A percentile compares a stretch with the other conserved stretches of the same genome.
Conservation (phyloP, 2,329 filamentous ascomycete species). For the Exophiala mesophila region DNA sequence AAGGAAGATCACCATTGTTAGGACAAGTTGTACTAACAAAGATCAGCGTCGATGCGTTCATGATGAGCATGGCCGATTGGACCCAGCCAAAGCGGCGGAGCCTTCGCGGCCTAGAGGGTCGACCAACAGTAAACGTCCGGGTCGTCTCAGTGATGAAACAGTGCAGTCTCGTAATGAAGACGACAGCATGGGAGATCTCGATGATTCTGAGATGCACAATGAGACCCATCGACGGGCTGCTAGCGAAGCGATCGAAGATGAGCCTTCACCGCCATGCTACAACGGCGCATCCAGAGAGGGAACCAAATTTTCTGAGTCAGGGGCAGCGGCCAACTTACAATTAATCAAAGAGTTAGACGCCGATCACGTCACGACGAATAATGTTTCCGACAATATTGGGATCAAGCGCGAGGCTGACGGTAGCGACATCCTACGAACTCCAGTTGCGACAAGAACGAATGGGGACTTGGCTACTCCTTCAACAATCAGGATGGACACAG, state of each 20-base stretch:
- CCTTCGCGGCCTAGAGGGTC: slow-evolving; percentile 56
- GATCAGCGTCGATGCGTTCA: slow-evolving; percentile 61
- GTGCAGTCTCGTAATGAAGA: slow-evolving; percentile 28
- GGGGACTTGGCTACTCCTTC: slow-evolving; percentile 11
- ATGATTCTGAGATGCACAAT: slow-evolving; percentile 22
- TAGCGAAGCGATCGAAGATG: slow-evolving; percentile 15
- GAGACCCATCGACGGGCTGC: slow-evolving; percentile 4
- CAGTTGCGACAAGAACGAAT: not conserved
- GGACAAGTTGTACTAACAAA: slow-evolving; percentile 23
- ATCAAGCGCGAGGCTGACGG: not conserved
- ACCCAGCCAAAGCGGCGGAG: slow-evolving; percentile 60
- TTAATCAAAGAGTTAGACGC: slow-evolving; percentile 2
- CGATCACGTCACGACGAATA: not conserved
- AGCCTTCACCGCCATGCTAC: slow-evolving; percentile 20
- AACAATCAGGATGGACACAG: slow-evolving; percentile 5
- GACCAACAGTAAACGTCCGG: slow-evolving; percentile 50
- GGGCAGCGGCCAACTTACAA: slow-evolving; percentile 1
- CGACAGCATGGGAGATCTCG: slow-evolving; percentile 19
- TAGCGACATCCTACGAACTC: not conserved
- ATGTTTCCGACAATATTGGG: not conserved
- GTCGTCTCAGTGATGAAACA: slow-evolving; percentile 39
- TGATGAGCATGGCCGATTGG: slow-evolving; percentile 59
- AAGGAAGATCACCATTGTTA: slow-evolving; percentile 3
- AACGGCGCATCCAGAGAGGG: slow-evolving; percentile 17
- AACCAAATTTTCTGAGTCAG: slow-evolving; percentile 1